Conservation (phyloP, 257 asterid species). For the Salvia hispanica region DNA sequence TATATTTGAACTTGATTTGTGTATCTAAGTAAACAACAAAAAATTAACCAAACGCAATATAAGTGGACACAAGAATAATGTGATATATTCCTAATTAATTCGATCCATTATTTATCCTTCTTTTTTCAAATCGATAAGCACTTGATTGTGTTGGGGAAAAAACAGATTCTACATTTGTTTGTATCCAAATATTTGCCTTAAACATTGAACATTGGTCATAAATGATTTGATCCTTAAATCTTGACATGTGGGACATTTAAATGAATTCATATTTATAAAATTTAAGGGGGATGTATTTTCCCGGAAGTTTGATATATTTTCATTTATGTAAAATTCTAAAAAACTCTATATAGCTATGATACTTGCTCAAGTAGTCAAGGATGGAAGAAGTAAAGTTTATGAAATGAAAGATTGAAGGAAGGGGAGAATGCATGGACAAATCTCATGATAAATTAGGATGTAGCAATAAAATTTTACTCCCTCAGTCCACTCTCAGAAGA, state of each 20-base stretch:
- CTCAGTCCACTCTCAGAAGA: too few species aligned
- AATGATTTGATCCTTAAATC: slow-evolving; percentile 41
- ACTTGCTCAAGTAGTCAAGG: too few species aligned
- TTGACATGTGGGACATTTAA: slow-evolving; percentile 41
- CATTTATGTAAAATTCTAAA: too few species aligned
- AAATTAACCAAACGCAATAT: slow-evolving; percentile 27
- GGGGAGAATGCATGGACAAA: not conserved
- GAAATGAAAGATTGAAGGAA: not conserved
- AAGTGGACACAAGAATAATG: slow-evolving; percentile 11
- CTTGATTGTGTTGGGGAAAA: slow-evolving; percentile 35
- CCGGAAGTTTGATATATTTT: not conserved
- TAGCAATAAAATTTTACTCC: not conserved
- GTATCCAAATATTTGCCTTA: slow-evolving; percentile 26
- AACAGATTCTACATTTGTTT: slow-evolving; percentile 25
- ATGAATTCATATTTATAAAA: not conserved
- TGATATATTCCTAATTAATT: not conserved
- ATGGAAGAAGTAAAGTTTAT: not conserved
- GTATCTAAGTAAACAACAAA: slow-evolving; percentile 27
- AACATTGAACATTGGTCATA: slow-evolving; percentile 28
- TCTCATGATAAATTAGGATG: not conserved
- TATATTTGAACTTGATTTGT: slow-evolving; percentile 29
- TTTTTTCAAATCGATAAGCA: not conserved
- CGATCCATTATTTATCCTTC: slow-evolving; percentile 19
- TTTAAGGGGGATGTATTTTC: slow-evolving; percentile 37
- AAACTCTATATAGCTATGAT: too few species aligned